Base-by-base conservation (phyloP, 225 moss, liverwort and hornwort species). In the Marchantia paleacea region DNA sequence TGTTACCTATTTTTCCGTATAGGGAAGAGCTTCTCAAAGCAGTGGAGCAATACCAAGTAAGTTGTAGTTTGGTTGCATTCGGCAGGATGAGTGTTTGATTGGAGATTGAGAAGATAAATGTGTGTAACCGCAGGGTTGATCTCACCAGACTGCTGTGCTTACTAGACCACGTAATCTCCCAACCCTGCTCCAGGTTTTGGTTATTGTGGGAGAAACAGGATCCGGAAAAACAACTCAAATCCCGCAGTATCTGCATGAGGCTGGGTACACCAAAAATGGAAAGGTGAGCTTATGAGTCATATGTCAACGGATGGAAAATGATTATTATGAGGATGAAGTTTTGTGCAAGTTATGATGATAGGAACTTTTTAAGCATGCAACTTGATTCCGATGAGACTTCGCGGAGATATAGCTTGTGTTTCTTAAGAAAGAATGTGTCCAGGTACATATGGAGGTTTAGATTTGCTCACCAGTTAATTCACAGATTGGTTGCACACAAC, bases 151-250 rank as follows among this genome's bases (percentile, higher is more conserved):
- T 52, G 51, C 47, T 47, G 53, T 52, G 11, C 22, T 54, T 6
- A 13, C 52, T 3, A 73, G 12, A 53, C 53, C 18, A 14, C 26
- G 54, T 76, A 19, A 30, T 19, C 15, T 60, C 30, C 19, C 60
- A 15, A 76, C 31, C 22, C 47, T 65, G 52, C 55, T 70, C 58
- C 85, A 94, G 92, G 89, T 86, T 73, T 90, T 95, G 85, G 93
- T 99, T 16, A 99, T 99, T 67, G 97, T 93, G 85, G 97, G 97
- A 84, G 95, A 99, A 84, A 99, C 97, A 18, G 97, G 97, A 29
- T 99, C 95, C 64, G 97, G 97, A 75, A 99, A 99, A 85, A 99
- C 97, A n/a, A 95, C 97, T 22, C 97, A 95, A 86, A 99, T 99
- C 78, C 97, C 97, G n/a, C 97, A 99, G 75, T 99, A 92, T 77